Percentiles rank a stretch among this genome's conserved stretches.
These are phyloP conservation scores for Penicillium coffeae DNA, from an alignment of 495 filamentous ascomycete species.

Conservation along the genomic window DNA sequence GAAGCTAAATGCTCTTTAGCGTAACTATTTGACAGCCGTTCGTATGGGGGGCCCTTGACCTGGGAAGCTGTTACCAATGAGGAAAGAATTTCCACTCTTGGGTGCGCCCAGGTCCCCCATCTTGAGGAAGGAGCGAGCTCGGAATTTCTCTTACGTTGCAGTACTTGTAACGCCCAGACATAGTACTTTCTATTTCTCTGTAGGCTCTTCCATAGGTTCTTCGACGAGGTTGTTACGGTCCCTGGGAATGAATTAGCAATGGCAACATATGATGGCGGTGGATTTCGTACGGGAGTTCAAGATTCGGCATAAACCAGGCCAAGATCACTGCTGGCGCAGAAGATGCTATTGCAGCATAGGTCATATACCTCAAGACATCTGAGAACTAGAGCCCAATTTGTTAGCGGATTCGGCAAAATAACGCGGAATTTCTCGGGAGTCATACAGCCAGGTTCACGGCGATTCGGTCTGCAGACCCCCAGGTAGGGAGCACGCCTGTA, in stretches of 20 bases:
- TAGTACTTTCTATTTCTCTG: no score
- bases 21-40: no score
- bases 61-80: no score
- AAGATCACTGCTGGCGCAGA: constrained; percentile 35
- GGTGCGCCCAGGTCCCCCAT: no score
- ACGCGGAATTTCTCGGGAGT: not conserved
- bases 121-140: no score
- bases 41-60: no score
- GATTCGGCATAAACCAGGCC: constrained; percentile 39
- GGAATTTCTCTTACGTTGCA: no score
- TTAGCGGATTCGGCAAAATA: constrained; percentile 6
- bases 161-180: no score
- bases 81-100: no score
- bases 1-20: no score
- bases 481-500: constrained; percentile 33
- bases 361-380: constrained; percentile 44
- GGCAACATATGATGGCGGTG: not conserved
- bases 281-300: constrained; percentile 23
- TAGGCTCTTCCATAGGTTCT: not conserved
- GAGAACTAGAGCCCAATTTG: constrained; percentile 33
- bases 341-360: constrained; percentile 40
- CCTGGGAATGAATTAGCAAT: constrained; percentile 1
- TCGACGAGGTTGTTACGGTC: constrained; percentile 9
- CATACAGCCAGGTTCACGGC: constrained; percentile 43
- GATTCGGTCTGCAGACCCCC: constrained; percentile 37